A percentile compares a stretch with the other conserved stretches of the same genome.
These are phyloP conservation scores for Kurtzmaniella cleridarum DNA, from an alignment of 805 yeast species.

Conservation along the genomic window DNA sequence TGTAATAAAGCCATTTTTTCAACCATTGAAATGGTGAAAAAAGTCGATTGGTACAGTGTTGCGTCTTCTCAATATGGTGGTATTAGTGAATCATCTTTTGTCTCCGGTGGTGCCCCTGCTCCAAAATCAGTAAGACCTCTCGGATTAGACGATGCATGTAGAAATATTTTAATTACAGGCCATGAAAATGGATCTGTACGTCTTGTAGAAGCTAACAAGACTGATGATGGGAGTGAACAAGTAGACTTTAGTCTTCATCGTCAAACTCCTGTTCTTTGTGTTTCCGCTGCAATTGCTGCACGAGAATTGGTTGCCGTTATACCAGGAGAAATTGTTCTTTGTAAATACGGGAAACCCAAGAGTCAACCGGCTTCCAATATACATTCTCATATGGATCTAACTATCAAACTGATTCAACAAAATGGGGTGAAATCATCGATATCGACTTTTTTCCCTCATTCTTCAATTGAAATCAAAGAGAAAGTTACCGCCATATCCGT, in stretches of 20 bases:
- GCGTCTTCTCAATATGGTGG: constrained; percentile 25
- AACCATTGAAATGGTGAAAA: constrained; percentile 46
- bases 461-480: constrained; percentile 17
- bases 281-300: constrained; percentile 75
- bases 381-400: constrained; percentile 30
- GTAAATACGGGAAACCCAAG: constrained; percentile 52
- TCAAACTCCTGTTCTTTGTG: constrained; percentile 27
- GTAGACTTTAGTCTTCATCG: constrained; percentile 18
- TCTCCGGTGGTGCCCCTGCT: constrained; percentile 70
- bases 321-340: constrained; percentile 70
- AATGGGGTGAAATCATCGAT: constrained; percentile 44
- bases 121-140: constrained; percentile 28
- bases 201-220: constrained; percentile 77
- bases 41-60: constrained; percentile 77
- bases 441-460: constrained; percentile 29
- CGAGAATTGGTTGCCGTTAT: constrained; percentile 66
- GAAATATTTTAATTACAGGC: constrained; percentile 64
- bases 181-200: constrained; percentile 82
- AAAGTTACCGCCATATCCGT: constrained; percentile 56
- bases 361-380: constrained; percentile 12
- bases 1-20: constrained; percentile 65
- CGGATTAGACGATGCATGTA: constrained; percentile 39
- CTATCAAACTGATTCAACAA: constrained; percentile 45
- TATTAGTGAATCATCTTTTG: too few relatives aligned
- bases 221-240: constrained; percentile 44